Evolutionary conservation across 441 rosid species (phyloP).

Genomic region (Flueggea neowawraea): DNA sequence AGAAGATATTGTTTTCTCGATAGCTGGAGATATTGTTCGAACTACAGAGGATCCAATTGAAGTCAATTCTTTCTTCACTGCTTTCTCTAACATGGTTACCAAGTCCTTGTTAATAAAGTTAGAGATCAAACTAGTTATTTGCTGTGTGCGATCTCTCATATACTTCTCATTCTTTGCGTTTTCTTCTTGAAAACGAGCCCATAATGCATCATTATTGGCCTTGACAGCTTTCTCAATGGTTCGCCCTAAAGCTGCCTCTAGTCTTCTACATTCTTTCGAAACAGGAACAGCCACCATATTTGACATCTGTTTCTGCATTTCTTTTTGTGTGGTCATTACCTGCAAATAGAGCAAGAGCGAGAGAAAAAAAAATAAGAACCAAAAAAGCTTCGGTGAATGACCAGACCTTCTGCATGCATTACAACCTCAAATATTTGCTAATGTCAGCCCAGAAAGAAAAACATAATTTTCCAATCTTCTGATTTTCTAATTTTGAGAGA

Average conservation of each 20-base stretch:
- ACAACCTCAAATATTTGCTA: neutral
- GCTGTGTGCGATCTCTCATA: conserved; percentile 52
- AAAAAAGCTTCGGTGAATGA: neutral
- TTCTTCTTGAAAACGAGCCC: conserved; percentile 90
- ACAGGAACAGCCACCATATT: conserved; percentile 49
- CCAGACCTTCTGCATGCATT: neutral
- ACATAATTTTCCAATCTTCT: no score
- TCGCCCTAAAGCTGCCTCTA: conserved; percentile 75
- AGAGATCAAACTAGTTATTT: conserved; percentile 46
- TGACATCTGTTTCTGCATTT: conserved; percentile 78
- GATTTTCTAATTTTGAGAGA: no score
- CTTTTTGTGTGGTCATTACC: conserved; percentile 70
- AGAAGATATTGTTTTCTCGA: conserved; percentile 71
- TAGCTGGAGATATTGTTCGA: conserved; percentile 55
- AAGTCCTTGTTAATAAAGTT: conserved; percentile 72
- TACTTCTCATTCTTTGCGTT: conserved; percentile 63
- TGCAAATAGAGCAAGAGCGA: conserved; percentile 21
- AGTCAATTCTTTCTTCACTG: conserved; percentile 68
- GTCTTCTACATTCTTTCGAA: conserved; percentile 73
- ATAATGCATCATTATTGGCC: conserved; percentile 74
- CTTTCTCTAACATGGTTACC: conserved; percentile 55
- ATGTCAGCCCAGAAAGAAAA: neutral
- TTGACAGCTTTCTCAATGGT: conserved; percentile 65
- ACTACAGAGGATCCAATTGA: conserved; percentile 52
- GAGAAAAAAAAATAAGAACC: neutral